phyloP scores from a whole-genome alignment of 2,329 filamentous ascomycete genomes.

The Alternaria gansuensis region DNA sequence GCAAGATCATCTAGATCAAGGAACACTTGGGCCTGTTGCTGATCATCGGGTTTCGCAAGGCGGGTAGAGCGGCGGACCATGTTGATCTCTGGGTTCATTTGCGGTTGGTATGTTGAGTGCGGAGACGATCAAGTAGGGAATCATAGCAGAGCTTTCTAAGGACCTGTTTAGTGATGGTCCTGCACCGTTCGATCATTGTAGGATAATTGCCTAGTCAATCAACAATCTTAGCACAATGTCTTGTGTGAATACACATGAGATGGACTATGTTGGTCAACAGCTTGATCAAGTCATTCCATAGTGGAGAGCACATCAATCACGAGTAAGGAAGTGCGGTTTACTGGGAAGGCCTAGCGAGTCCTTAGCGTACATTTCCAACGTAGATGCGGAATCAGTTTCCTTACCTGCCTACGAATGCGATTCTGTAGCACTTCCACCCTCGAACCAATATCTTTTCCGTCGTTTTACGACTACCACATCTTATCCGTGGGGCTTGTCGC shows the following conservation, averaged over 20 bases:
- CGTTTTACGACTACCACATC: too few species aligned
- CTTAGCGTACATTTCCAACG: not conserved
- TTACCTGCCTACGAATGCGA: too few species aligned
- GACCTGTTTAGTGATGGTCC: too few species aligned
- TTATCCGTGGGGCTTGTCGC: too few species aligned
- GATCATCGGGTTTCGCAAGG: not conserved
- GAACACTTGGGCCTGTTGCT: not conserved
- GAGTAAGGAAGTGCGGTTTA: not conserved
- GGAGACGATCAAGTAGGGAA: not conserved
- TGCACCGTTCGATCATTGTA: too few species aligned
- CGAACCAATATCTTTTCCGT: too few species aligned
- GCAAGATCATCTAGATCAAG: not conserved
- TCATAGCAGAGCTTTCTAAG: not conserved
- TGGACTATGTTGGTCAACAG: not conserved
- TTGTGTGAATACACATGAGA: not conserved
- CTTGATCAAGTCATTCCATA: not conserved
- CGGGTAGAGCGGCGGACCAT: slow-evolving; percentile 1
- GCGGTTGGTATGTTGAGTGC: not conserved
- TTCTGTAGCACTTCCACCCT: too few species aligned
- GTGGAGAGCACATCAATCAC: not conserved
- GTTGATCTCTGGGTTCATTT: not conserved
- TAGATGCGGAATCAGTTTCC: too few species aligned
- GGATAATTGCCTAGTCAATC: too few species aligned
- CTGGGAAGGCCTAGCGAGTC: not conserved
- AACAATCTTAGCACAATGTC: not conserved